A percentile compares a stretch with the other conserved stretches of the same genome.
These are phyloP conservation scores for Alternaria hordeiaustralica DNA, from an alignment of 2,329 filamentous ascomycete species.

Conservation along the genomic window DNA sequence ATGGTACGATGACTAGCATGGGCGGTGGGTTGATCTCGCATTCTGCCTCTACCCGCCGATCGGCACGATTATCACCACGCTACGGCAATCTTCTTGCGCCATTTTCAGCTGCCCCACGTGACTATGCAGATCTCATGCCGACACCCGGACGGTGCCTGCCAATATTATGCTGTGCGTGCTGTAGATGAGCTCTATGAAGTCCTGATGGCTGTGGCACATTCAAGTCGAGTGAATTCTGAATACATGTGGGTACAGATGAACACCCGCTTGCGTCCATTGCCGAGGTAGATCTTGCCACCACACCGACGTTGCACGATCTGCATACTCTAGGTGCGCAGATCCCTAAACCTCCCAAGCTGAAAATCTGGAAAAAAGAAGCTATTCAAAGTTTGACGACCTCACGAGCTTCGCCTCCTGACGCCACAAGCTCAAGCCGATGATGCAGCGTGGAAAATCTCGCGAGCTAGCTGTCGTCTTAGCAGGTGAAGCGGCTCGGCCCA, in stretches of 20 bases:
- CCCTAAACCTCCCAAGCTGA: not conserved
- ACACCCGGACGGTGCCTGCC: not conserved
- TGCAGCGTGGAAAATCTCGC: not conserved
- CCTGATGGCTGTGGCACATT: not conserved
- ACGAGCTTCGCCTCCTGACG: not conserved
- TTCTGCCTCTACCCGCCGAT: slow-evolving; percentile 14
- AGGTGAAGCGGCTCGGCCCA: slow-evolving; percentile 5
- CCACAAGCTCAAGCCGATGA: not conserved
- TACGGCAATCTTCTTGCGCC: slow-evolving; percentile 5
- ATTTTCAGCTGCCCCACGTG: not conserved
- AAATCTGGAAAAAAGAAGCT: not conserved
- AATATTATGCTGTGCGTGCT: not conserved
- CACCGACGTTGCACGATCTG: not conserved
- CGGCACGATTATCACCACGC: slow-evolving; percentile 11
- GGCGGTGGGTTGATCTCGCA: not conserved
- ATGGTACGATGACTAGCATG: slow-evolving; percentile 2
- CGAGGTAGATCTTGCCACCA: not conserved
- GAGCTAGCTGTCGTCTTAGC: not conserved
- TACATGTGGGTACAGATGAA: not conserved
- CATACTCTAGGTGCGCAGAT: not conserved
- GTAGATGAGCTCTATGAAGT: not conserved
- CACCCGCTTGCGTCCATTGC: not conserved
- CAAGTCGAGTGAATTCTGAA: not conserved
- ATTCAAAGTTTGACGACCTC: not conserved
- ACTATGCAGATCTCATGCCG: not conserved